Evolutionary conservation across 345 rosid genomes (phyloP), one percentile per base, ranked within the genome.

Genomic region (Streptanthus diversifolius): DNA sequence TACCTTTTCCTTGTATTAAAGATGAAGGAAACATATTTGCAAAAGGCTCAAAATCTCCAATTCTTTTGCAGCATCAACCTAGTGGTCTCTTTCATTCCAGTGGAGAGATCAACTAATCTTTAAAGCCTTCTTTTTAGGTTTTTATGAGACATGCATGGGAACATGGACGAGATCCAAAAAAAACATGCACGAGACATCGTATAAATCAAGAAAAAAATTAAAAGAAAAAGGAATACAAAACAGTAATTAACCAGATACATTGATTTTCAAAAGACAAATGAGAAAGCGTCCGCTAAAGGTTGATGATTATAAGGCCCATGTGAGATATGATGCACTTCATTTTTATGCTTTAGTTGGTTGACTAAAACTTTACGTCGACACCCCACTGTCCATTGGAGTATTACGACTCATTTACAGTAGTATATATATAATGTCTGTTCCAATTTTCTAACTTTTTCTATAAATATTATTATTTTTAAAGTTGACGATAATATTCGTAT

Each of bases 271-370:
- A 60, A 60, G 49, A 21, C 11, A 40, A 40, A 39, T 60, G 33
- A 39, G 49, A 60, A 60, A 58, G 30, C 18, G 15, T 35, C 5
- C n/a, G 15, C 27, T 18, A 57, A 18, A 60, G 33, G 33, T 22
- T 40, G 13, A 13, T 32, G 65, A 60, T 60, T 60, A 39, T 8
- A 39, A 60, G 66, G 21, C 66, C 66, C 66, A 39, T 40, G 66
- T 60, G 66, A 60, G 66, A 60, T 60, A 22, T 22, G 64, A 22
- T 60, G 33, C 15, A 22, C 33, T 39, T 60, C 25, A 33, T 47
- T 55, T 22, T 21, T 39, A 37, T 37, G 41, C 33, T 60, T 60
- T 60, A 44, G 49, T 60, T 60, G 33, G 65, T 60, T 39, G 66
- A 60, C 66, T 24, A 60, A 21, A 8, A 39, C 66, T 60, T 60